Evolutionary conservation across 345 rosid species (phyloP), one percentile per base, ranked within the genome.

Genomic region (Nephelium lappaceum): DNA sequence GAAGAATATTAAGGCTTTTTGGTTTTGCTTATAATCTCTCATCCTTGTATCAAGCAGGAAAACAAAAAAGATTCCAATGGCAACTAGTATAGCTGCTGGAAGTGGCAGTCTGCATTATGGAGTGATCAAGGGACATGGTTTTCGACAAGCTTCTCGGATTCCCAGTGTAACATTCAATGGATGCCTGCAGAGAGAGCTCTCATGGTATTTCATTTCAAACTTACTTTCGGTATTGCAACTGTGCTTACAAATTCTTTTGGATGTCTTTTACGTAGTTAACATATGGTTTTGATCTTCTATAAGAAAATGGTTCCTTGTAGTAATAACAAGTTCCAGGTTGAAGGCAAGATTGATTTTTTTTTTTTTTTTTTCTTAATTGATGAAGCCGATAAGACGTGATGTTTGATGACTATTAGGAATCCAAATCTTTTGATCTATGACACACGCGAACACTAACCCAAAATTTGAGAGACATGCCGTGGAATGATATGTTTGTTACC

Each of bases 21-120:
- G 74, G 69, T 47, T 70, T 62, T 69, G 38, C 53, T 80, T 21
- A 39, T 67, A 16, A 69, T 66, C 47, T 61, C 16, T 67, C 25
- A 10, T 65, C 53, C 42, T 73, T 75, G 55, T 81, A 14, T 77
- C 42, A 77, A 76, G 86, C 82, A 67, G 86, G 86, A 80, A 75
- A 77, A 85, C 79, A 63, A 85, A 58, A 81, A 73, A 69, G 78
- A 81, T 73, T 41, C 80, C 75, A 71, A 91, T 91, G 95, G 83
- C 91, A 65, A 81, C 89, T 71, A 75, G 81, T 84, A 73, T 91
- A 78, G 91, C 93, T 53, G 82, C 86, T 47, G 84, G 86, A 39
- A 84, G 77, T 71, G 72, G 89, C 69, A 84, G 81, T 74, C 71
- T 90, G 75, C 73, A 81, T 78, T 84, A 69, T 61, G 63, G 83